These are phyloP conservation scores for Boletus tylopilopsis DNA, from an alignment of 768 basidiomycete genomes.

Conservation along the genomic window DNA sequence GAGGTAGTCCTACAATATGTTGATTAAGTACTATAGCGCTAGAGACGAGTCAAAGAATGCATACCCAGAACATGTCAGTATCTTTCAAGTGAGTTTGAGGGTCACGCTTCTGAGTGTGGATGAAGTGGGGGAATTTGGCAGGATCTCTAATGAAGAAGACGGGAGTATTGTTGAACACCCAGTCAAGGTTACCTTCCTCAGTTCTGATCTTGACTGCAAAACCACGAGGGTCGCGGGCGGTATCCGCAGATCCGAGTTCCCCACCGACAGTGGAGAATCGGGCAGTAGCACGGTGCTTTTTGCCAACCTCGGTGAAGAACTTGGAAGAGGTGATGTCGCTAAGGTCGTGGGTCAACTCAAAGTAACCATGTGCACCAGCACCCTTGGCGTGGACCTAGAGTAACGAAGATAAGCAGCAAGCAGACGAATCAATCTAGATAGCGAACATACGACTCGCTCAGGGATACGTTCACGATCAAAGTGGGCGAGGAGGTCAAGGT, in stretches of 20 bases:
- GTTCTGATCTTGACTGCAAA: conserved; percentile 90
- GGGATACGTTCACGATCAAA: conserved; percentile 96
- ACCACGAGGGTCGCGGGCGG: conserved; percentile 91
- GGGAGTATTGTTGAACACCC: conserved; percentile 91
- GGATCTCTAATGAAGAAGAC: conserved; percentile 88
- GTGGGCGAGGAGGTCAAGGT: conserved; percentile 87
- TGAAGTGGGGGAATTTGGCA: conserved; percentile 89
- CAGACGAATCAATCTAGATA: not conserved
- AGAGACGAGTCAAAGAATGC: not conserved
- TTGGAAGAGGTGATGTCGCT: conserved; percentile 74
- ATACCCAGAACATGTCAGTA: conserved; percentile 79
- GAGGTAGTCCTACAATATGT: conserved; percentile 69
- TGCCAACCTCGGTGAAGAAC: conserved; percentile 62
- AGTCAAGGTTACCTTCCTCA: conserved; percentile 88
- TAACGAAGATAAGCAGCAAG: conserved; percentile 20
- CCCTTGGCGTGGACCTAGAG: conserved; percentile 86
- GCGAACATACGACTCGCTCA: conserved; percentile 72
- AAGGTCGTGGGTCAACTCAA: conserved; percentile 84
- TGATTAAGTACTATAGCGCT: not conserved
- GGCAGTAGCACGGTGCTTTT: conserved; percentile 68
- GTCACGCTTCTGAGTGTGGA: conserved; percentile 90
- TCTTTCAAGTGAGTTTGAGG: conserved; percentile 92
- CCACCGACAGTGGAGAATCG: conserved; percentile 96
- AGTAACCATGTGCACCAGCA: conserved; percentile 90
- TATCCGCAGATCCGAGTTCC: conserved; percentile 84